Evolutionary conservation across 2,329 filamentous ascomycete genomes (phyloP), one percentile per base, ranked within the genome.

Genomic region (Colletotrichum sp.): DNA sequence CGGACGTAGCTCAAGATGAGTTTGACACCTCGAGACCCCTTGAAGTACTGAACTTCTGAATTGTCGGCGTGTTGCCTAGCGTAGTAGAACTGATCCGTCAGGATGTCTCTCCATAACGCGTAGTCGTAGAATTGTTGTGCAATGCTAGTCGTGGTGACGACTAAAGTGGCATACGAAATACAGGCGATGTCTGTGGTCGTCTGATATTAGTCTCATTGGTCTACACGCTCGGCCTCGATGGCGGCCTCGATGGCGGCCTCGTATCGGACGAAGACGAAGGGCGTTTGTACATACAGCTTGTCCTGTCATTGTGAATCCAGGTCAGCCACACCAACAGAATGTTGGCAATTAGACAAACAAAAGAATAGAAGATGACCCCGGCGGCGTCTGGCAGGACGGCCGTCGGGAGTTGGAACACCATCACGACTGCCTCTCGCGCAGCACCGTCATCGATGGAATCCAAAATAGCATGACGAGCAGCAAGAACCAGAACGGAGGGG

Each of bases 351-450:
- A 76, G 48, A 55, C 74, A 76, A 13, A 76, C n/a, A 16, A 76
- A 55, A 6, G 74, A 74, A 43, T 76, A 76, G 34, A 62, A 36
- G 32, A 76, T 56, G n/a, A 73, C 43, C 34, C 70, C 74, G 64
- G 58, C 18, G 60, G 58, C 74, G 48, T 76, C 74, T 28, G 64
- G 27, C 48, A 52, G 34, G 58, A 76, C 74, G 58, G 70, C 74
- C 58, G 74, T 58, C 56, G 74, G 74, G 58, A 76, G 70, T 74
- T 76, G 74, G 48, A 76, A 76, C 28, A 76, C 70, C 74, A 76
- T 76, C 58, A 62, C 58, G 58, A 74, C 70, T 48, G 27, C 58
- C 64, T 61, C 65, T 73, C 15, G 22, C 58, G 73, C 48, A 48
- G 34, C 70, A 22, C 27, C 43, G 56, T 76, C 70, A 69, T 60